A percentile compares a stretch with the other conserved stretches of the same genome.
These are phyloP conservation scores for Penicillium sp. DNA, from an alignment of 2,329 filamentous ascomycete genomes.

Conservation along the genomic window DNA sequence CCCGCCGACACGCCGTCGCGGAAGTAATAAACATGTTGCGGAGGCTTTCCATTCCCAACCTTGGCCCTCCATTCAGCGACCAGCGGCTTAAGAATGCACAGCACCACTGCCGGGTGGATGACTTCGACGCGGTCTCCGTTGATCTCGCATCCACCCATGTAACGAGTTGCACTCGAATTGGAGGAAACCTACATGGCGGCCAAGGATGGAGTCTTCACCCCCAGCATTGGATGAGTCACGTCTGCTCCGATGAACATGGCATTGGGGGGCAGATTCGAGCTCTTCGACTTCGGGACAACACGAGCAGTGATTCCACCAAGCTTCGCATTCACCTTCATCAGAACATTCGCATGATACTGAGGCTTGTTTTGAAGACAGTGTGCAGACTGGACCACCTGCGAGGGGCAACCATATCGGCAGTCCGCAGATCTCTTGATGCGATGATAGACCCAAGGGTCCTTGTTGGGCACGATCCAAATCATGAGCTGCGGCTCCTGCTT, in stretches of 20 bases:
- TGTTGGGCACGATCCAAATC: constrained; percentile 70
- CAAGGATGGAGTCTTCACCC: constrained; percentile 65
- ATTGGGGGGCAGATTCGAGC: constrained; percentile 34
- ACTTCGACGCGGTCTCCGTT: constrained; percentile 83
- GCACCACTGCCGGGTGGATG: constrained; percentile 63
- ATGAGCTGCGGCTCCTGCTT: constrained; percentile 67
- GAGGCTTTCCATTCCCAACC: constrained; percentile 52
- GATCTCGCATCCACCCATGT: constrained; percentile 72
- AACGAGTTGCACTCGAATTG: constrained; percentile 68
- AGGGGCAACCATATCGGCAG: constrained; percentile 75
- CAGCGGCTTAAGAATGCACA: constrained; percentile 62
- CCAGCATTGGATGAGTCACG: constrained; percentile 77
- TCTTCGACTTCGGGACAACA: constrained; percentile 44
- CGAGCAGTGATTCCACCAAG: constrained; percentile 74
- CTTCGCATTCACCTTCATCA: constrained; percentile 97
- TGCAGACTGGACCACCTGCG: constrained; percentile 71
- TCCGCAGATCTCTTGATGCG: constrained; percentile 87
- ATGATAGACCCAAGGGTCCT: constrained; percentile 69
- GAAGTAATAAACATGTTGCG: constrained; percentile 81
- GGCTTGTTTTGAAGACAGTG: constrained; percentile 67
- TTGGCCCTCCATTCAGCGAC: constrained; percentile 61
- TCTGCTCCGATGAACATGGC: constrained; percentile 90
- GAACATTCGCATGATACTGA: constrained; percentile 90
- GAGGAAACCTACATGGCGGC: constrained; percentile 82
- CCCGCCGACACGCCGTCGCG: constrained; percentile 89